Evolutionary conservation across 208 protist genomes (phyloP), one percentile per base, ranked within the genome.

Genomic region (Trichomonas vaginalis): DNA sequence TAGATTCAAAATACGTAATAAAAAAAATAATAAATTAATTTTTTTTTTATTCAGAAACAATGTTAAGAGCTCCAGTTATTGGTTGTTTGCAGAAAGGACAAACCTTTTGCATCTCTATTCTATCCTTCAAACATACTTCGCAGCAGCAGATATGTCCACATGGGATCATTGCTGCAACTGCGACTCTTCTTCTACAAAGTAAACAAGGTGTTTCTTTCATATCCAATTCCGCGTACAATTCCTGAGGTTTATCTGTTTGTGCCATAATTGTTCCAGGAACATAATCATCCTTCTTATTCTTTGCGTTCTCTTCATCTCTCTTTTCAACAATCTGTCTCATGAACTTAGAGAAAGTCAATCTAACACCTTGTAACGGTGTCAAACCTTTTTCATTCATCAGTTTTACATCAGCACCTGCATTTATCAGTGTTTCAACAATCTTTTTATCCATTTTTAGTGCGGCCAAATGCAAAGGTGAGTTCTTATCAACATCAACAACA

Each of bases 381-480:
- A 95, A 51, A 42, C 79, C 62, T 70, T 95, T 95, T n/a, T 83
- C 45, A 61, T 83, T 87, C 17, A 95, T 56, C 10, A 61, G 27
- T 88, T 70, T 95, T 6, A 79, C n/a, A 61, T 95, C 48, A 40
- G 95, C 45, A 39, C 48, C 95, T 12, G 40, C 45, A 21, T 49
- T 87, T 40, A 95, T 87, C 15, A 95, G 15, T 79, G 45, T n/a
- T n/a, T 62, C 80, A 9, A 95, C 95, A 40, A 48, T 39, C 32
- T 61, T 47, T 40, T 87, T 95, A 46, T 95, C 45, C 79, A 83
- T 87, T 15, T 79, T 87, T 61, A 88, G 37, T 8, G 95, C 95
- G 15, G 95, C 95, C 0, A 95, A 47, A 61, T 88, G 62, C 27
- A 95, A 51, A 56, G 95, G 45, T 17, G 62, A 61, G 46, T 95